Percentiles rank a stretch among this genome's conserved stretches.
Conservation (phyloP, 2,329 filamentous ascomycete genomes). For the Aspergillus sp. region DNA sequence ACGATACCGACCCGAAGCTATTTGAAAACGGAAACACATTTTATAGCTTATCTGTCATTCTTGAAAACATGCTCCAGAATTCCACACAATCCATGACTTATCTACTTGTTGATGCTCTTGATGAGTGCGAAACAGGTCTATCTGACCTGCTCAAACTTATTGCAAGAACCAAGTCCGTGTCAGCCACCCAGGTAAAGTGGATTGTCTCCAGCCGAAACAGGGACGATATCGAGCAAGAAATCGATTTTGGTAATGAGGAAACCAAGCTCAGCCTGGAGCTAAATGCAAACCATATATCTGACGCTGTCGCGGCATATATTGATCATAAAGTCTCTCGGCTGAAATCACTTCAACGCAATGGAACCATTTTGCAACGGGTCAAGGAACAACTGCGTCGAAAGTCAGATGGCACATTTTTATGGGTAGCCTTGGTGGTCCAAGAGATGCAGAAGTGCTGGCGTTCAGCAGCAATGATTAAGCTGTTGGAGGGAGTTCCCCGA, state of each 20-base stretch:
- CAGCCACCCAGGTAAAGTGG: not conserved
- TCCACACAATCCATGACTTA: not conserved
- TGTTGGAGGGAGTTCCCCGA: not conserved
- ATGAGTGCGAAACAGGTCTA: constrained; percentile 1
- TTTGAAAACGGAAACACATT: too few relatives aligned
- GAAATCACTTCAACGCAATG: not conserved
- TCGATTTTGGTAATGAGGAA: not conserved
- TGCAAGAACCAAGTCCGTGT: not conserved
- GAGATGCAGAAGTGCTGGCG: constrained; percentile 2
- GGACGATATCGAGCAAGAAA: not conserved
- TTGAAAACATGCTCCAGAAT: not conserved
- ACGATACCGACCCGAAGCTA: not conserved
- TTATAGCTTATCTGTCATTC: too few relatives aligned
- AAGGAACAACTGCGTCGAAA: not conserved
- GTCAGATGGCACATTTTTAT: constrained; percentile 6
- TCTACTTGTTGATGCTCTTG: constrained; percentile 4
- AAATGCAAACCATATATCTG: not conserved
- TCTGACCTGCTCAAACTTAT: not conserved
- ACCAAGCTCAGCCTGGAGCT: constrained; percentile 4
- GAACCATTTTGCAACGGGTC: not conserved
- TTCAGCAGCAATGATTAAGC: too few relatives aligned
- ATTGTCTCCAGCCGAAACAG: constrained; percentile 6
- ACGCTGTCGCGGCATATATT: constrained; percentile 5
- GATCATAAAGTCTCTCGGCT: not conserved
- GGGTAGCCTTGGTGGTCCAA: constrained; percentile 5